Evolutionary conservation across 2,329 filamentous ascomycete species (phyloP).

Genomic region (Thermothelomyces thermophilus): DNA sequence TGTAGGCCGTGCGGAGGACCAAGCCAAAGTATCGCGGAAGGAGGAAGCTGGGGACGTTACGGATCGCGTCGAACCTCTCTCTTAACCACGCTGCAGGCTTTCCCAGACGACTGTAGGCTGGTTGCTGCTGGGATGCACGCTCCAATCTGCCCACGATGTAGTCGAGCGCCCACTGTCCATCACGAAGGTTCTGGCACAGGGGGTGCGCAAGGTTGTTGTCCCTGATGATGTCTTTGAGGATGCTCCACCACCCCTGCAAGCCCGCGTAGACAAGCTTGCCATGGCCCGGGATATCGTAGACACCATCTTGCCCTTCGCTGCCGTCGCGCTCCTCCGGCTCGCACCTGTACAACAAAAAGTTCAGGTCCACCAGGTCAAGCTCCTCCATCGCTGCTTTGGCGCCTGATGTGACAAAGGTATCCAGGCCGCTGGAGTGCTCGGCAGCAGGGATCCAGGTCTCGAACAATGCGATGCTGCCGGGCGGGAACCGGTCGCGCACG

Average conservation of each 20-base stretch:
- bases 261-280: constrained; percentile 89
- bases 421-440: constrained; percentile 75
- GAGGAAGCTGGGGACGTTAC: constrained; percentile 79
- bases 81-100: constrained; percentile 71
- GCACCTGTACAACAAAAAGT: constrained; percentile 85
- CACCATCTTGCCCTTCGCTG: constrained; percentile 75
- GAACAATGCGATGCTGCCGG: constrained; percentile 89
- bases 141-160: constrained; percentile 77
- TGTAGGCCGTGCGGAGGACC: constrained; percentile 80
- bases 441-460: constrained; percentile 92
- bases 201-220: constrained; percentile 91
- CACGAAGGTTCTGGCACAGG: constrained; percentile 83
- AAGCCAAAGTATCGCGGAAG: constrained; percentile 90
- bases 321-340: constrained; percentile 80
- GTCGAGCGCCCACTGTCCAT: constrained; percentile 88
- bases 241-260: constrained; percentile 97
- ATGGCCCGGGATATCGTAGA: constrained; percentile 77
- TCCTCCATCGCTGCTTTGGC: constrained; percentile 71
- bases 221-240: constrained; percentile 74
- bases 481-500: constrained; percentile 76
- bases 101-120: constrained; percentile 55
- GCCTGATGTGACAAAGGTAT: constrained; percentile 78
- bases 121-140: constrained; percentile 56
- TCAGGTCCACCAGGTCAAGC: constrained; percentile 74
- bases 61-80: constrained; percentile 78